phyloP scores from a whole-genome alignment of 768 basidiomycete species.

The Termitomyces eurrhizus region DNA sequence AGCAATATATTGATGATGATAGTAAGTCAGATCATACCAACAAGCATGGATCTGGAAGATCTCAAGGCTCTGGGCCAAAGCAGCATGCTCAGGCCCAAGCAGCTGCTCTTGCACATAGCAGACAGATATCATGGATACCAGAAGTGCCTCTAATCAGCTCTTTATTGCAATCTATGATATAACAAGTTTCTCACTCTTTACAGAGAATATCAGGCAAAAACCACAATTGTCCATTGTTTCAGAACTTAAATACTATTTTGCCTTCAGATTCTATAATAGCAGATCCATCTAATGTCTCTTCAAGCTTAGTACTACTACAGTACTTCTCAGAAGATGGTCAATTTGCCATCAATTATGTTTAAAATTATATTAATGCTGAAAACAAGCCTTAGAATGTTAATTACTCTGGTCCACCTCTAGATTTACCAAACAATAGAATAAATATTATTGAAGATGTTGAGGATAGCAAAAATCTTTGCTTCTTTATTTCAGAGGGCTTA shows the following conservation, averaged over 20 bases:
- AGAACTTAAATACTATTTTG: neutral
- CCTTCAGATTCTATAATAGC: neutral
- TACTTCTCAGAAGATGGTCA: neutral
- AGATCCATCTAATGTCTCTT: too few species aligned
- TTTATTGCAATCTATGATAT: neutral
- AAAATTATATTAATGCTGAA: neutral
- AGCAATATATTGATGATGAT: neutral
- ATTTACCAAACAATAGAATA: too few species aligned
- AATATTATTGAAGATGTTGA: neutral
- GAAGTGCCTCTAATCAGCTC: neutral
- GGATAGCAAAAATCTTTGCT: neutral
- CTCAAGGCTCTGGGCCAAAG: neutral
- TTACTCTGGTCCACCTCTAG: too few species aligned
- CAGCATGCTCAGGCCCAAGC: neutral
- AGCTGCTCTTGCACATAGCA: neutral
- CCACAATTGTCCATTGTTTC: neutral
- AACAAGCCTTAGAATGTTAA: too few species aligned
- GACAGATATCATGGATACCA: neutral
- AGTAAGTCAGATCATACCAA: neutral
- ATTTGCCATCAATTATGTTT: neutral
- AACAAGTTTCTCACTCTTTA: neutral
- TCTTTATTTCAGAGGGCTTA: neutral
- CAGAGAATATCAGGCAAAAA: neutral
- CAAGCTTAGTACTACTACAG: too few species aligned
- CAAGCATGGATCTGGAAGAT: neutral